Evolutionary conservation across 148 eudicot genomes (phyloP).

Genomic region (Rhododendron vialii): DNA sequence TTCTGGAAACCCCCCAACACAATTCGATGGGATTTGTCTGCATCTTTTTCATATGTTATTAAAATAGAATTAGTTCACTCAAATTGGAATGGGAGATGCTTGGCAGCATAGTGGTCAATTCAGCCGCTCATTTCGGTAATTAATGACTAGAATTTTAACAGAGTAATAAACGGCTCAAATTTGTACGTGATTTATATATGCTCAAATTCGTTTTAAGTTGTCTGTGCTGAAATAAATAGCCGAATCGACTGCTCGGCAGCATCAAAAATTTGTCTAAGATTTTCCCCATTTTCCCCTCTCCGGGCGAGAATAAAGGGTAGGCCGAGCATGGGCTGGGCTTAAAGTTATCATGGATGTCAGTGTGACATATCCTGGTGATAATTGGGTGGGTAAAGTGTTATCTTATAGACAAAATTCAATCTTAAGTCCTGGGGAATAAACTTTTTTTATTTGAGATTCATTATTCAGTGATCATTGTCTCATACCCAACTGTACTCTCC

Average conservation of each 20-base stretch:
- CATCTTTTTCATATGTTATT: not conserved
- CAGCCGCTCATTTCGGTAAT: too few species aligned
- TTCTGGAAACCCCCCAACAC: not conserved
- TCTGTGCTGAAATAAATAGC: too few species aligned
- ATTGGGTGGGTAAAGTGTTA: not conserved
- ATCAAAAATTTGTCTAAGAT: not conserved
- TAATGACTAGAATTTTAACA: too few species aligned
- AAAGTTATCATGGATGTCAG: not conserved
- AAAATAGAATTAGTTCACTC: not conserved
- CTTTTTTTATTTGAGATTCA: not conserved
- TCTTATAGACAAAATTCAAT: not conserved
- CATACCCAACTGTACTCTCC: too few species aligned
- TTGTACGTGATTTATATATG: too few species aligned
- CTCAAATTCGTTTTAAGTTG: fast-evolving
- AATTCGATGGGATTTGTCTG: not conserved
- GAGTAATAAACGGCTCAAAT: too few species aligned
- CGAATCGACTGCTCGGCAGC: too few species aligned
- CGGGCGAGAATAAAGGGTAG: not conserved
- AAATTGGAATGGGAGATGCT: not conserved
- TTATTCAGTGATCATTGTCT: not conserved
- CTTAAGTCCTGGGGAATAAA: not conserved
- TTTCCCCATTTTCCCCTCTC: not conserved
- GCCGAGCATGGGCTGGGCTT: not conserved
- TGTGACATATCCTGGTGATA: not conserved
- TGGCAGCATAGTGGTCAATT: too few species aligned